Evolutionary conservation across 129 eudicot genomes (phyloP).

Genomic region (Pittosporum tobira): DNA sequence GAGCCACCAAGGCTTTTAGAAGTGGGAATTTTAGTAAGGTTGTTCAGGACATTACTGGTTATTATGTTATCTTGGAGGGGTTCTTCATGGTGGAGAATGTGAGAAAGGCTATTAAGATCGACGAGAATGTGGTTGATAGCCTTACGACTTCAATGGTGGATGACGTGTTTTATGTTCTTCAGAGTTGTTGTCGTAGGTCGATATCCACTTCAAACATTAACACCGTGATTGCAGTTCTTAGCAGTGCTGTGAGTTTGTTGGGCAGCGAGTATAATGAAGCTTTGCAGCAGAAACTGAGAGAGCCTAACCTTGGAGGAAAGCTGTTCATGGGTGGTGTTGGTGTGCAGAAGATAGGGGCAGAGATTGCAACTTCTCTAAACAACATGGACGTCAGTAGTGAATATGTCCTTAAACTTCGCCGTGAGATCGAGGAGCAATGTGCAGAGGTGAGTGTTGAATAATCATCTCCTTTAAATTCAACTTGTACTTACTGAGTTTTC

Average conservation of each 20-base stretch:
- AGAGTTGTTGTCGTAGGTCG: conserved; percentile 81
- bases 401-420: conserved; percentile 72
- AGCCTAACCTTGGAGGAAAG: conserved; percentile 78
- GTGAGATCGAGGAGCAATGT: conserved; percentile 92
- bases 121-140: conserved; percentile 69
- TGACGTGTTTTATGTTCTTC: conserved; percentile 84
- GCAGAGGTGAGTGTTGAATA: conserved; percentile 48
- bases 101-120: conserved; percentile 86
- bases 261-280: conserved; percentile 83
- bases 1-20: conserved; percentile 78
- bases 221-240: conserved; percentile 69
- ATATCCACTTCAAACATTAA: conserved; percentile 69
- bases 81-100: conserved; percentile 96
- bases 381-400: conserved; percentile 90
- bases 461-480: not conserved
- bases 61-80: conserved; percentile 79
- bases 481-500: not conserved
- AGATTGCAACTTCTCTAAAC: conserved; percentile 78
- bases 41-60: conserved; percentile 74
- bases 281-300: conserved; percentile 78
- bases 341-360: conserved; percentile 69
- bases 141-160: conserved; percentile 93
- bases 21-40: conserved; percentile 81
- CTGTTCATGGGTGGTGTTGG: conserved; percentile 80
- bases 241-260: conserved; percentile 70